Conservation (phyloP, 2,329 filamentous ascomycete species). For the Orbilia javanica region DNA sequence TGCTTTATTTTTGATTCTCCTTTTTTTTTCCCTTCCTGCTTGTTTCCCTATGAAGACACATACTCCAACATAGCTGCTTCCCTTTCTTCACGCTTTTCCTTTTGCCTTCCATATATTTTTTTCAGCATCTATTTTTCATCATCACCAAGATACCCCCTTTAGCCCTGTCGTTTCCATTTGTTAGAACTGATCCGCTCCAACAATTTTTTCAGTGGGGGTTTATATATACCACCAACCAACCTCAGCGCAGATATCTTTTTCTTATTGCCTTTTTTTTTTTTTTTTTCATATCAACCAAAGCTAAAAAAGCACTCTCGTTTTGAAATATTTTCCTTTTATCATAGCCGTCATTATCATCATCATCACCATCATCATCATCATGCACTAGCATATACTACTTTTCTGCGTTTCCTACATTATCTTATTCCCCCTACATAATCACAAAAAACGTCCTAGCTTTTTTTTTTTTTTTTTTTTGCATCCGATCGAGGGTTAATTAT, state of each 20-base stretch:
- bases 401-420: not conserved
- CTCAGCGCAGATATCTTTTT: not conserved
- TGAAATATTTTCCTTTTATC: not conserved
- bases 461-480: too few relatives aligned
- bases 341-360: not conserved
- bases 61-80: slow-evolving; percentile 11
- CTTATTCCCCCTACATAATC: slow-evolving; percentile 3
- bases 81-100: not conserved
- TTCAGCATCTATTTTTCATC: slow-evolving; percentile 36
- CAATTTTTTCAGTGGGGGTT: not conserved
- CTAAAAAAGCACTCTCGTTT: slow-evolving; percentile 23
- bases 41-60: slow-evolving; percentile 20
- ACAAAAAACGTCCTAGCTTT: too few relatives aligned
- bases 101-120: slow-evolving; percentile 16
- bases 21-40: not conserved
- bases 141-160: slow-evolving; percentile 51
- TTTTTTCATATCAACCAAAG: too few relatives aligned
- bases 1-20: slow-evolving; percentile 15
- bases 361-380: not conserved
- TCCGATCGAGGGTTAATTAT: too few relatives aligned
- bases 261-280: too few relatives aligned
- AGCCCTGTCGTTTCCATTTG: slow-evolving; percentile 15
- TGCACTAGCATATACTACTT: slow-evolving; percentile 10
- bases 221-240: not conserved
- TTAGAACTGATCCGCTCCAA: not conserved